Percentiles rank a stretch among this genome's conserved stretches.
phyloP scores from a whole-genome alignment of 768 basidiomycete species.

The Tulasnella sp. region DNA sequence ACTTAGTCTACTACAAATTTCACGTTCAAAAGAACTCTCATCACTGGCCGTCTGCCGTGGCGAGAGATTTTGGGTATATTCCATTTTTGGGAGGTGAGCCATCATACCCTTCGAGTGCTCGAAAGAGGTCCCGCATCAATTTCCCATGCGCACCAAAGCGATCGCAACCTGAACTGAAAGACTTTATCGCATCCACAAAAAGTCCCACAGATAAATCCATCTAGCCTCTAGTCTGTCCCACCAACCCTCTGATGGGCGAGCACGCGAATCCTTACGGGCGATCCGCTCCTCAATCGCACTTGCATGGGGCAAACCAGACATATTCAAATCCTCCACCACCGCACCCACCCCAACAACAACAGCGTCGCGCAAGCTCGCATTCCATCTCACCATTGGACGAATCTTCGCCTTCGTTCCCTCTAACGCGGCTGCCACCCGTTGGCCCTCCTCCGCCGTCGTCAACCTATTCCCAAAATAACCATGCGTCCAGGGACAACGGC shows the following conservation, averaged over 20 bases:
- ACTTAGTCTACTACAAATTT: not conserved
- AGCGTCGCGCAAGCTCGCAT: not conserved
- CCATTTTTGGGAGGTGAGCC: no score
- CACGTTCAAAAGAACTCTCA: not conserved
- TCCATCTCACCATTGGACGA: not conserved
- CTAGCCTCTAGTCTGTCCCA: not conserved
- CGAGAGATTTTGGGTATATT: not conserved
- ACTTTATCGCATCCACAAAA: not conserved
- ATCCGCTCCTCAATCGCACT: not conserved
- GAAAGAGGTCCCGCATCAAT: not conserved
- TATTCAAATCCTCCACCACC: no score
- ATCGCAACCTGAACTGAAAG: not conserved
- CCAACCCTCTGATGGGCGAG: not conserved
- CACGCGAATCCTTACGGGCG: not conserved
- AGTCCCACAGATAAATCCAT: not conserved
- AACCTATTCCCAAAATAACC: not conserved
- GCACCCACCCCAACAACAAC: not conserved
- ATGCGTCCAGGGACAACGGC: no score
- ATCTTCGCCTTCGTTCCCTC: not conserved
- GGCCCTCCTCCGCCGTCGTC: not conserved
- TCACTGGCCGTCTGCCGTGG: not conserved
- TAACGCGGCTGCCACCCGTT: not conserved
- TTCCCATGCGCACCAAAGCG: not conserved
- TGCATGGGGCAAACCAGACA: not conserved
- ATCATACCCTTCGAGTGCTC: no score